Conservation (phyloP, 2,329 filamentous ascomycete species). For the Dryadomyces quercus-mongolicae region DNA sequence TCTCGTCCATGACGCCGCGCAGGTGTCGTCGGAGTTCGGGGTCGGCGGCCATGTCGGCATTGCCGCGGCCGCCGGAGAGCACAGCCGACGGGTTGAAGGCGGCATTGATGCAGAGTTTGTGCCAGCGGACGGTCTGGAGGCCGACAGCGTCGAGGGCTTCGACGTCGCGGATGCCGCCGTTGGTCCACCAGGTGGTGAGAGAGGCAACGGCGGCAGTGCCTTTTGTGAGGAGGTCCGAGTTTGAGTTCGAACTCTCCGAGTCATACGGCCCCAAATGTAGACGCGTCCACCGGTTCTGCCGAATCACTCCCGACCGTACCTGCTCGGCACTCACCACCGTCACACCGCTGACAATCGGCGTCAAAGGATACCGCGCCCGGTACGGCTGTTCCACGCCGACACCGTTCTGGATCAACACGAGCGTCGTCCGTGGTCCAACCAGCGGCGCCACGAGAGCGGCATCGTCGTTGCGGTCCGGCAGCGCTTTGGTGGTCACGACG, state of each 20-base stretch:
- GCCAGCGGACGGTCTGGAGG: slow-evolving; percentile 60
- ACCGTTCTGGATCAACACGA: slow-evolving; percentile 60
- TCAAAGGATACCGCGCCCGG: slow-evolving; percentile 44
- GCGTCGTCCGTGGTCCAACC: slow-evolving; percentile 37
- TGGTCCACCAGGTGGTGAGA: slow-evolving; percentile 41
- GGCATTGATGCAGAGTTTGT: slow-evolving; percentile 67
- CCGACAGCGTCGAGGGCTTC: slow-evolving; percentile 46
- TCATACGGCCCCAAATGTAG: slow-evolving; percentile 60
- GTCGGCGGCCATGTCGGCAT: slow-evolving; percentile 52
- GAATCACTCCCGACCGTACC: slow-evolving; percentile 46
- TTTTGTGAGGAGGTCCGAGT: no score
- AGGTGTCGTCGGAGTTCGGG: slow-evolving; percentile 50
- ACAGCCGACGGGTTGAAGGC: slow-evolving; percentile 64
- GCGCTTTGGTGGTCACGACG: slow-evolving; percentile 57
- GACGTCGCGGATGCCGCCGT: slow-evolving; percentile 52
- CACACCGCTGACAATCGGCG: slow-evolving; percentile 53
- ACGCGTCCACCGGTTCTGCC: slow-evolving; percentile 63
- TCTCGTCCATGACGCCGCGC: slow-evolving; percentile 56
- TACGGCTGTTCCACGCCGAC: slow-evolving; percentile 60
- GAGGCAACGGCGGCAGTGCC: slow-evolving; percentile 30
- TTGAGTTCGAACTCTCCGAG: no score
- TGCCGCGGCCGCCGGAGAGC: slow-evolving; percentile 50
- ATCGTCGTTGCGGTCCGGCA: slow-evolving; percentile 52
- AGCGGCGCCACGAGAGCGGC: slow-evolving; percentile 48
- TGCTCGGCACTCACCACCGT: slow-evolving; percentile 60